Evolutionary conservation across 352 stramenopile species (phyloP).

Genomic region (Phytophthora sansomeana): DNA sequence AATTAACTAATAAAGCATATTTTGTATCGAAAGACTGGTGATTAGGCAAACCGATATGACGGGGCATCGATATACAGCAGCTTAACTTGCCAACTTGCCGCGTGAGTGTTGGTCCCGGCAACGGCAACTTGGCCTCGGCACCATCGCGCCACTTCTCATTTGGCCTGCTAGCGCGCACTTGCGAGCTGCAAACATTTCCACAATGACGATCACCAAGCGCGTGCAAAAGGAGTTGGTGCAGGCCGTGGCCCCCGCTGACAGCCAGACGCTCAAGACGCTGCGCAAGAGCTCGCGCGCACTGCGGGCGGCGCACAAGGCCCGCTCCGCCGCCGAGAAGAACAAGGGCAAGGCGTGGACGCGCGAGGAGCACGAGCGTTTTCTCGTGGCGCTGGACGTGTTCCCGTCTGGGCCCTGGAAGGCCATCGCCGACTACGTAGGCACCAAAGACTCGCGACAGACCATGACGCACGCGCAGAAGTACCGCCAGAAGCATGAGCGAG

Average conservation of each 20-base stretch:
- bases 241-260: constrained; percentile 41
- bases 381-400: constrained; percentile 61
- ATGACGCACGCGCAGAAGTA: constrained; percentile 88
- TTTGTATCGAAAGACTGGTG: too few species aligned
- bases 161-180: constrained; percentile 10
- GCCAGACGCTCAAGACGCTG: constrained; percentile 35
- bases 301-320: constrained; percentile 23
- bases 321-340: constrained; percentile 48
- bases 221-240: constrained; percentile 64
- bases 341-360: constrained; percentile 67
- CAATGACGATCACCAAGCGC: constrained; percentile 68
- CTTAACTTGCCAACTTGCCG: too few species aligned
- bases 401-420: constrained; percentile 70
- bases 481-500: constrained; percentile 73
- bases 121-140: neutral
- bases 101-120: constrained; percentile 26
- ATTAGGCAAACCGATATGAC: too few species aligned
- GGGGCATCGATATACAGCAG: neutral
- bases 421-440: constrained; percentile 65
- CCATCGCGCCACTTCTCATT: constrained; percentile 29
- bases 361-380: constrained; percentile 65
- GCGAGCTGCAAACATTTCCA: neutral
- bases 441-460: constrained; percentile 93
- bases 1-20: too few species aligned
- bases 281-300: constrained; percentile 17